Percentiles rank a stretch among this genome's conserved stretches.
Conservation (phyloP, 345 rosid species). For the Citrus australasica region DNA sequence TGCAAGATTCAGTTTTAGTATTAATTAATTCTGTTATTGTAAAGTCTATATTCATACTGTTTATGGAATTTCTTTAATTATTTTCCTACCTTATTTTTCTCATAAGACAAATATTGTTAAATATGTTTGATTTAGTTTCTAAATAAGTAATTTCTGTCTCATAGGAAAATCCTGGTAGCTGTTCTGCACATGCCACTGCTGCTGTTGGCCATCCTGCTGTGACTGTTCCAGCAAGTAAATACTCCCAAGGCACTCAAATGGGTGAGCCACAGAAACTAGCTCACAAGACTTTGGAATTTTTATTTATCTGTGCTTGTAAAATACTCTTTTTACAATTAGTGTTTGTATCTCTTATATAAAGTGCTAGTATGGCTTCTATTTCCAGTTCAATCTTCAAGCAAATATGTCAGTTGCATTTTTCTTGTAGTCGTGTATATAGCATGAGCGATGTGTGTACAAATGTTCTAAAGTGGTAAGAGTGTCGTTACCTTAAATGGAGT, state of each 20-base stretch:
- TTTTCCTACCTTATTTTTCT: background rate
- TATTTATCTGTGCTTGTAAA: background rate
- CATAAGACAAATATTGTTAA: background rate
- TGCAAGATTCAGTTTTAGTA: background rate
- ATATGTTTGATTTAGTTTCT: background rate
- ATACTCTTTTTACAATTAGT: background rate
- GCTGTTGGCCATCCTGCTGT: conserved; percentile 26
- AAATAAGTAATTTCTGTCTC: background rate
- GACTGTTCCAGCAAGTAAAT: conserved; percentile 18
- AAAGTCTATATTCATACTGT: background rate
- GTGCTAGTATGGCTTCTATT: background rate
- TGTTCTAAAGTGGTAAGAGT: background rate
- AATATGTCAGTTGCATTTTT: background rate
- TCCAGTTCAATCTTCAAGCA: background rate
- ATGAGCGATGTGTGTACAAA: background rate
- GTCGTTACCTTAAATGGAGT: background rate
- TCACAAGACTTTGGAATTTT: background rate
- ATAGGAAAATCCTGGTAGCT: conserved; percentile 36
- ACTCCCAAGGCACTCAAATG: conserved; percentile 31
- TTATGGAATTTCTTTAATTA: background rate
- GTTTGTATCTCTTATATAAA: background rate
- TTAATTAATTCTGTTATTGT: background rate
- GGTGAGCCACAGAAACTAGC: conserved; percentile 27
- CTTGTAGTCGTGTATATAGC: background rate
- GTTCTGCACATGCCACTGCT: conserved; percentile 26